These are phyloP conservation scores for Mycena crocata DNA, from an alignment of 768 basidiomycete species.

Conservation along the genomic window DNA sequence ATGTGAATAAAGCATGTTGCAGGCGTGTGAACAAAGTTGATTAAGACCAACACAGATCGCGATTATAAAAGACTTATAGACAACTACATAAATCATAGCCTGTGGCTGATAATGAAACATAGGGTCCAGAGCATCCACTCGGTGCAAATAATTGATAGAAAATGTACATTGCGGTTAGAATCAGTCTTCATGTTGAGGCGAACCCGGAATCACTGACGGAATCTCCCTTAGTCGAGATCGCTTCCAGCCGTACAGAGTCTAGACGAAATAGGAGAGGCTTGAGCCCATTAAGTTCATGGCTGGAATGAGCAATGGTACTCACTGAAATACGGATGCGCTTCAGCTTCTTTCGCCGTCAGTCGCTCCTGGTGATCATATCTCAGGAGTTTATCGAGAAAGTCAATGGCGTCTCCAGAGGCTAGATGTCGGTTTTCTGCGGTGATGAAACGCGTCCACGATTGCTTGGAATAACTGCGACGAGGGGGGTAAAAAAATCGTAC, in stretches of 20 bases:
- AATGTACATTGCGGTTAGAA: not conserved
- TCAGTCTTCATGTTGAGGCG: conserved; percentile 49
- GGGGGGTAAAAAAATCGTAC: not conserved
- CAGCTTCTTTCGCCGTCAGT: conserved; percentile 74
- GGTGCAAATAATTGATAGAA: conserved; percentile 20
- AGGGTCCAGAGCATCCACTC: conserved; percentile 19
- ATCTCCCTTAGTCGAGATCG: conserved; percentile 55
- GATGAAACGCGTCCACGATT: conserved; percentile 74
- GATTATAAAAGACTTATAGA: conserved; percentile 31
- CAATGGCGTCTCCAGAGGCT: conserved; percentile 69
- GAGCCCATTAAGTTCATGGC: conserved; percentile 33
- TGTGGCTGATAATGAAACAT: conserved; percentile 3
- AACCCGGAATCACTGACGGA: conserved; percentile 63
- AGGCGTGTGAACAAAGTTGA: conserved; percentile 10
- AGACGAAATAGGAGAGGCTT: conserved; percentile 33
- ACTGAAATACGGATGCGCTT: conserved; percentile 77
- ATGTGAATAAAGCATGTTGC: too few species aligned
- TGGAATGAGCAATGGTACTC: conserved; percentile 32
- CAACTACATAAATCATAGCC: conserved; percentile 25
- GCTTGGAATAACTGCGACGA: conserved; percentile 61
- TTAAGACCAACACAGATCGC: not conserved
- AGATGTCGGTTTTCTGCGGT: conserved; percentile 68
- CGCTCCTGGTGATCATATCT: conserved; percentile 78
- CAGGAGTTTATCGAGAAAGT: conserved; percentile 74
- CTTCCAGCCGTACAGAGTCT: conserved; percentile 64